Base-by-base conservation (phyloP, 2,329 filamentous ascomycete species). In the Dryadomyces quercivorus region DNA sequence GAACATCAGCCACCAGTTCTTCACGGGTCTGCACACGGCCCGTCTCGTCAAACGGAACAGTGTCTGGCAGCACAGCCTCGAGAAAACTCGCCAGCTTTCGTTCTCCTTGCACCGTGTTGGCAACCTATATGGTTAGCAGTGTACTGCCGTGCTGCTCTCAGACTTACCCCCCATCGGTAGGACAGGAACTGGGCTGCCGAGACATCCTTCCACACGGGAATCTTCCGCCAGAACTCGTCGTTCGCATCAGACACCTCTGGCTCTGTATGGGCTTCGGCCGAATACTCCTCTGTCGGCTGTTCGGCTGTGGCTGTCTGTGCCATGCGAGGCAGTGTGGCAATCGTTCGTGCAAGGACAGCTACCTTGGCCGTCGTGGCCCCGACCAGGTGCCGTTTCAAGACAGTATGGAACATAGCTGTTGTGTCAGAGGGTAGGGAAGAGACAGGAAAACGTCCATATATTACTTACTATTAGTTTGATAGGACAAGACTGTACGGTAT, bases 91-190 rank as follows among this genome's bases (percentile, higher is more conserved):
- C 60, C 2, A 84, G 67, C 59, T 73, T 75, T 5, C 63, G 56
- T 38, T 70, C 69, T 21, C 71, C 68, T 54, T 77, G 71, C 7
- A 82, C 69, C 5, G 75, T 71, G 44, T 81, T 76, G 54, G 68
- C 65, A 18, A 70, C 64, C 74, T 80, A 49, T 10, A 3, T 1
- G 48, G n/a, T 55, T 38, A 44, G n/a, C 6, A 21, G 12, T n/a
- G n/a, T n/a, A n/a, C n/a, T n/a, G n/a, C n/a, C n/a, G n/a, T n/a
- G n/a, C 26, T 31, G 26, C 8, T 31, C 8, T 8, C 8, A 20
- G 53, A 71, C 74, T 64, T 67, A 79, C 78, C 59, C 76, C 74
- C 75, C 77, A 82, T 12, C 67, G 63, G 56, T 80, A 77, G 38
- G 69, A 75, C 20, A 77, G 65, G 58, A 81, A 82, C 0, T 78